Percentiles rank a stretch among this genome's conserved stretches.
These are phyloP conservation scores for Solanum gandarillasii DNA, from an alignment of 257 asterid genomes.

Conservation along the genomic window DNA sequence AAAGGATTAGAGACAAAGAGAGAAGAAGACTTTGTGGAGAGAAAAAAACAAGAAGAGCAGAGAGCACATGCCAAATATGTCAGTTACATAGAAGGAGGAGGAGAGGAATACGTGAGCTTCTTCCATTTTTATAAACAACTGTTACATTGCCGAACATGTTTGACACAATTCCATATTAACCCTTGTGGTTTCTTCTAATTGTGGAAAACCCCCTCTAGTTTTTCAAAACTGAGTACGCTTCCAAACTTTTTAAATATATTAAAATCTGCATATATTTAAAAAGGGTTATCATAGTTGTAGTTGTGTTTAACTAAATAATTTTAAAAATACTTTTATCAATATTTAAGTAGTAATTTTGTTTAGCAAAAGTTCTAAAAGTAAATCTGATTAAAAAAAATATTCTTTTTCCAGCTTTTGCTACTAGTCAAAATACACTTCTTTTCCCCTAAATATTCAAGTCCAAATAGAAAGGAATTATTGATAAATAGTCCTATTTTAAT, in stretches of 20 bases:
- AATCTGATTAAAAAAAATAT: not conserved
- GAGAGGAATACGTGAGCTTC: not conserved
- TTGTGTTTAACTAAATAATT: not conserved
- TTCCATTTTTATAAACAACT: not conserved
- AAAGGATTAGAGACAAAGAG: slow-evolving; percentile 9
- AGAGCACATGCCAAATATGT: slow-evolving; percentile 42
- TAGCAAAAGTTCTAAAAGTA: too few species aligned
- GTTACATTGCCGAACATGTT: not conserved
- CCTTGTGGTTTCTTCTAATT: not conserved
- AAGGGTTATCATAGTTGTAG: not conserved
- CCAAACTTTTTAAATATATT: not conserved
- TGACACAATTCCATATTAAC: not conserved
- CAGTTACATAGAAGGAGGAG: slow-evolving; percentile 9
- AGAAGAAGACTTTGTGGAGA: slow-evolving; percentile 35
- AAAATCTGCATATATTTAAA: too few species aligned
- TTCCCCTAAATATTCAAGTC: not conserved
- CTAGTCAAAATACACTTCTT: not conserved
- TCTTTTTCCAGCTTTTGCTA: not conserved
- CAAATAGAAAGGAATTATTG: not conserved
- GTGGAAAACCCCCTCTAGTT: not conserved
- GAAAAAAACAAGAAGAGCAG: slow-evolving; percentile 30
- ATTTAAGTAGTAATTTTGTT: not conserved
- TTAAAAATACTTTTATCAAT: not conserved
- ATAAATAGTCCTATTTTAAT: not conserved
- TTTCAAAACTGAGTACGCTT: not conserved